Evolutionary conservation across 805 yeast species (phyloP).

Genomic region (Wickerhamomyces canadensis): DNA sequence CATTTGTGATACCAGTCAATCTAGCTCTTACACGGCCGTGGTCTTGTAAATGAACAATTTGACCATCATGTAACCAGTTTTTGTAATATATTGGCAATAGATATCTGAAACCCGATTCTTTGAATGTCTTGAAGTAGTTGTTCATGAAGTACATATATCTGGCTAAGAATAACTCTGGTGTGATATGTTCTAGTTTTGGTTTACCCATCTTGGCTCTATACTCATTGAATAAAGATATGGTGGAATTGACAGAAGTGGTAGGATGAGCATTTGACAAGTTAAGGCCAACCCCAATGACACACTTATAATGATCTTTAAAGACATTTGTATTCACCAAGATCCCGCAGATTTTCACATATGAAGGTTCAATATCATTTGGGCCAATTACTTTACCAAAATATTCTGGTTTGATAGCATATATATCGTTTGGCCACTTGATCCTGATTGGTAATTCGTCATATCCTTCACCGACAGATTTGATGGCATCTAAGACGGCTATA

Average conservation of each 20-base stretch:
- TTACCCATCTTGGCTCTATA: constrained; percentile 38
- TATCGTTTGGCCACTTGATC: constrained; percentile 96
- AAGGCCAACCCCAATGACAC: constrained; percentile 84
- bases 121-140: constrained; percentile 52
- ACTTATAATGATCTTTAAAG: constrained; percentile 49
- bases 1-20: constrained; percentile 76
- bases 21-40: constrained; percentile 48
- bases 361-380: constrained; percentile 52
- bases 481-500: constrained; percentile 76
- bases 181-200: constrained; percentile 20
- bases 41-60: constrained; percentile 63
- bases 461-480: constrained; percentile 52
- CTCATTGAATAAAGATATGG: constrained; percentile 57
- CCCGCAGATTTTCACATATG: constrained; percentile 77
- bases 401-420: constrained; percentile 70
- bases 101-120: constrained; percentile 57
- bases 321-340: constrained; percentile 76
- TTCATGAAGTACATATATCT: constrained; percentile 61
- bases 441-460: constrained; percentile 73
- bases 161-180: constrained; percentile 56
- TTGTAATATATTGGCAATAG: constrained; percentile 69
- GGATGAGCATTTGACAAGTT: constrained; percentile 86
- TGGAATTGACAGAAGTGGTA: constrained; percentile 77
- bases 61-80: constrained; percentile 81
- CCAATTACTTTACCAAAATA: constrained; percentile 36